Evolutionary conservation across 768 basidiomycete species (phyloP), one percentile per base, ranked within the genome.

Genomic region (Candolleomyces eurysporus): DNA sequence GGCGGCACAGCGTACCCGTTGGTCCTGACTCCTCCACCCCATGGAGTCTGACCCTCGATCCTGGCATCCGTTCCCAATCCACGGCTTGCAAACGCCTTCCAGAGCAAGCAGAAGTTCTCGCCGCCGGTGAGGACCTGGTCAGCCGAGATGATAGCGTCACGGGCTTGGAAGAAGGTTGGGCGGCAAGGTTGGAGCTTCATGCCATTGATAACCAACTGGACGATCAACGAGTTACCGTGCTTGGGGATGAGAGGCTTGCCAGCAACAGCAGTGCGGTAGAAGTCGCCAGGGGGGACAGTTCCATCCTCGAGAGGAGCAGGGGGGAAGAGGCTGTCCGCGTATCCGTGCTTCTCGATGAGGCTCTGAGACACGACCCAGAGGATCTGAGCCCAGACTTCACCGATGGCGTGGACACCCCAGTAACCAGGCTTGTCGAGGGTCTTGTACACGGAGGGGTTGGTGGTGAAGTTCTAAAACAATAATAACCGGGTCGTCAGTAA

Each of bases 171-270:
- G 88, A 96, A 96, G 50, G 80, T 82, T 19, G 96, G 96, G 30
- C 89, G 83, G 77, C 96, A 99, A 4, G 89, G 86, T 71, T 98
- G 96, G 48, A 97, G 78, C 82, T 98, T 98, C 95, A 99, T 96
- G 10, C 82, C 95, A 70, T 90, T 88, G 31, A 98, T 58, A 48
- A 97, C 89, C 49, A 98, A 87, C 81, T 93, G 92, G 11, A 93
- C 73, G 43, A 83, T 78, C 58, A 98, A 79, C 26, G 96, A 87
- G 78, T 98, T 98, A 5, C 96, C 96, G 68, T 96, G 90, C 76
- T 88, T 91, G 59, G 96, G 96, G 11, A 98, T 80, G 36, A 90
- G 80, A 9, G 88, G 82, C 67, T 77, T 79, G 69, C 80, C 80
- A 65, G 81, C 79, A 53, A 73, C 77, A 26, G 80, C 79, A 0